Evolutionary conservation across 352 stramenopile species (phyloP).

Genomic region (Globisporangium camurandrum): DNA sequence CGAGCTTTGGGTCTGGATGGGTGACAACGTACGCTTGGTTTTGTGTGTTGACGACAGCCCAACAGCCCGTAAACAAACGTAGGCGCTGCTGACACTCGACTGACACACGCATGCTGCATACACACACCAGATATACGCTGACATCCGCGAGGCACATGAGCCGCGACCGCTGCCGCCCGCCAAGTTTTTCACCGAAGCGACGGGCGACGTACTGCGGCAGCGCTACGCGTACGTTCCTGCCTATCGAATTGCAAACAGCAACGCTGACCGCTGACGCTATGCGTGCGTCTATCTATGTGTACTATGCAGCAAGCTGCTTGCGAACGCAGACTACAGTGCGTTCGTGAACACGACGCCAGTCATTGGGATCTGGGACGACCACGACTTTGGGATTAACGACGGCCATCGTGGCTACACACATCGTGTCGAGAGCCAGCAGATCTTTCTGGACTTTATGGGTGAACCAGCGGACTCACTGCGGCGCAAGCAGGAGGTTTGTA

Average conservation of each 20-base stretch:
- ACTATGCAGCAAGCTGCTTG: conserved; percentile 40
- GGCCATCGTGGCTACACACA: conserved; percentile 67
- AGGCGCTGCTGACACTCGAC: not conserved
- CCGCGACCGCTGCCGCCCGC: conserved; percentile 28
- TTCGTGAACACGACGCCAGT: conserved; percentile 60
- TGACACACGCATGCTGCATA: not conserved
- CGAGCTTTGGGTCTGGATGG: conserved; percentile 84
- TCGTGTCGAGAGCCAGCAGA: conserved; percentile 69
- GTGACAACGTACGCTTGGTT: conserved; percentile 63
- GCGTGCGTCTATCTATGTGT: conserved; percentile 9
- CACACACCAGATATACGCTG: conserved; percentile 58
- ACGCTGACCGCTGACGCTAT: not conserved
- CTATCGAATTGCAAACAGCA: not conserved
- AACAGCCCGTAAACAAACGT: not conserved
- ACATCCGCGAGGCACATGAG: conserved; percentile 47
- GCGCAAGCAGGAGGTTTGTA: conserved; percentile 56
- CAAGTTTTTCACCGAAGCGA: conserved; percentile 60
- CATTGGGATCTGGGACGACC: conserved; percentile 87
- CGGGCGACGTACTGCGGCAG: conserved; percentile 33
- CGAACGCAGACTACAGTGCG: conserved; percentile 55
- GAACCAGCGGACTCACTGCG: conserved; percentile 65
- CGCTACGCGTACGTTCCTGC: conserved; percentile 64
- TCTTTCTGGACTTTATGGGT: conserved; percentile 83
- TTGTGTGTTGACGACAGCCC: too few relatives aligned
- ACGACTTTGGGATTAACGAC: conserved; percentile 90